Conservation (phyloP, 208 protist genomes). For the Endotrypanum monterogeii region DNA sequence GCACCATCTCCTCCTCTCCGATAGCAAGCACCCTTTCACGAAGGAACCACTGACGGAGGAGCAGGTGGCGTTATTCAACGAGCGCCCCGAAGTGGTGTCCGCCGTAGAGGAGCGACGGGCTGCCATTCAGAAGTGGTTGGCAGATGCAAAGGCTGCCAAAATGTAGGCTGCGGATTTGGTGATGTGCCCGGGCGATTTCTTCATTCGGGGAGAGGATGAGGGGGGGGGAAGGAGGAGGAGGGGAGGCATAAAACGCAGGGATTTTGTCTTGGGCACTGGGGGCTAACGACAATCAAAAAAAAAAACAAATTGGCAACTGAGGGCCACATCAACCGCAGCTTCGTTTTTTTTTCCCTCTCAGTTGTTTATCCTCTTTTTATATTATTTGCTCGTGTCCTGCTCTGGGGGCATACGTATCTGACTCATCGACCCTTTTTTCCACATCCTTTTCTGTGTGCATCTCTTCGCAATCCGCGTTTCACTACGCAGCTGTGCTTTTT, state of each 20-base stretch:
- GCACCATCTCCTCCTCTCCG: conserved; percentile 84
- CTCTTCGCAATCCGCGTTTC: too few relatives aligned
- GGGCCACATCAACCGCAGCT: neutral
- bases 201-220: too few relatives aligned
- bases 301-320: neutral
- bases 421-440: neutral
- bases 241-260: neutral
- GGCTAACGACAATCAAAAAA: neutral
- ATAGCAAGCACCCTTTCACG: conserved; percentile 89
- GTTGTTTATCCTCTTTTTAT: neutral
- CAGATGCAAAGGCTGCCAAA: conserved; percentile 37
- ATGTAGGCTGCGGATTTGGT: neutral
- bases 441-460: neutral
- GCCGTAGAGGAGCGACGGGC: conserved; percentile 55
- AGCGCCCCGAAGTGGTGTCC: conserved; percentile 56
- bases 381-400: neutral
- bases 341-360: neutral
- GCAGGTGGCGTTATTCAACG: conserved; percentile 85
- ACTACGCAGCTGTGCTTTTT: too few relatives aligned
- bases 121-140: conserved; percentile 66
- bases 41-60: conserved; percentile 88
- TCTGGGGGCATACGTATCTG: neutral
- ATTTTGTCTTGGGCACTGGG: neutral
- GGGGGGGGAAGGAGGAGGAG: neutral
- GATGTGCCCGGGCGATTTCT: neutral